Base-by-base conservation (phyloP, 176 grass and related monocot species). In the Oryza meridionalis region DNA sequence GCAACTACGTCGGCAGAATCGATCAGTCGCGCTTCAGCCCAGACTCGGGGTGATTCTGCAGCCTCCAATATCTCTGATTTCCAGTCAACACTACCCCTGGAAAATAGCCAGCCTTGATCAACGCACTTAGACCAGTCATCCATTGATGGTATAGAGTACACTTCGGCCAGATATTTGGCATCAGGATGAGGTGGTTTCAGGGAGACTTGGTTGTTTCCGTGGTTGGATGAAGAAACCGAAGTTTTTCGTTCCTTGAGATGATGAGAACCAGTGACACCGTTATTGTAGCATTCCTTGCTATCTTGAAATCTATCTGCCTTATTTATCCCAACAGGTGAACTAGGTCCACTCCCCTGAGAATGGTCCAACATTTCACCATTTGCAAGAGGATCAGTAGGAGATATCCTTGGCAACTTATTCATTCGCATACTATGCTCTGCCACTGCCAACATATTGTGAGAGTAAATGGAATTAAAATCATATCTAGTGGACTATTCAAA, bases 101-200 rank as follows among this genome's bases (percentile, higher is more conserved):
- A 26, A 26, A 89, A 87, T 47, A 91, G 51, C 92, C 92, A 94
- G n/a, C 50, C 66, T 67, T 87, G 84, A 76, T 89, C 86, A 64
- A 89, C 72, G 32, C 5, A 75, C 49, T 76, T 77, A 21, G 81
- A 44, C 11, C 22, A 72, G 29, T 87, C 77, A 0, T 79, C 68
- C 15, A 70, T 44, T 62, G 87, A 58, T 47, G 89, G 89, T 71
- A 89, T 25, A 66, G 71, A 78, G 86, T 89, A 73, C 75, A 89
- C 31, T 66, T 87, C 50, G 67, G 29, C 78, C 50, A 94, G 84
- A 94, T 85, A 85, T 63, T 79, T 84, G 73, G 73, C 77, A 79
- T 91, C 92, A 70, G 63, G 81, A 69, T 87, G 87, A 83, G 83
- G 63, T 46, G 64, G 76, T 12, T 31, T 68, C 63, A 17, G 12